phyloP scores from a whole-genome alignment of 208 protist genomes.

The Trypanosoma congolense region DNA sequence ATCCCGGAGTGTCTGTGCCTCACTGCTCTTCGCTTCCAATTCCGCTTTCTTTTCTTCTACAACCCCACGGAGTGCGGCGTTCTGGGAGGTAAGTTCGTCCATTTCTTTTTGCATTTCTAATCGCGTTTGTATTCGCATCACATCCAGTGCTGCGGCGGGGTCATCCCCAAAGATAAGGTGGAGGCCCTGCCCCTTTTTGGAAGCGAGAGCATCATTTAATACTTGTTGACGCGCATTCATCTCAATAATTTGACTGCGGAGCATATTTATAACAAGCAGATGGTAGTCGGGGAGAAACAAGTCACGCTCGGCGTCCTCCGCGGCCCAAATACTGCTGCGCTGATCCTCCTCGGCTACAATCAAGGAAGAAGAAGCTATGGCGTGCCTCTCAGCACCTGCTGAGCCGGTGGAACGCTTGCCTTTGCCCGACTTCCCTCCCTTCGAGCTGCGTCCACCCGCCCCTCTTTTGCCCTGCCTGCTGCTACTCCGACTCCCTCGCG shows the following conservation, averaged over 20 bases:
- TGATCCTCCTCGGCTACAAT: slow-evolving; percentile 32
- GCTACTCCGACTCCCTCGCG: not conserved
- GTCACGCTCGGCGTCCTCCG: slow-evolving; percentile 53
- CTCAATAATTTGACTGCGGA: slow-evolving; percentile 49
- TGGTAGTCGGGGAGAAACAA: slow-evolving; percentile 55
- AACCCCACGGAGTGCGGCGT: slow-evolving; percentile 39
- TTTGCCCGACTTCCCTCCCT: slow-evolving; percentile 2
- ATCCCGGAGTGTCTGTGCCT: slow-evolving; percentile 55
- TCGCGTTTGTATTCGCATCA: slow-evolving; percentile 34
- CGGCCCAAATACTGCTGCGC: slow-evolving; percentile 33
- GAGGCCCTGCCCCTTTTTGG: slow-evolving; percentile 34
- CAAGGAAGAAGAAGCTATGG: slow-evolving; percentile 18
- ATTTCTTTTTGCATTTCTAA: slow-evolving; percentile 45
- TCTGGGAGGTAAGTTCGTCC: slow-evolving; percentile 36
- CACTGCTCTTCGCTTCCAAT: slow-evolving; percentile 47
- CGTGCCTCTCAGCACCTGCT: slow-evolving; percentile 7
- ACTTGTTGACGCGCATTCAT: slow-evolving; percentile 54
- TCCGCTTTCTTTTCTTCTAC: slow-evolving; percentile 51
- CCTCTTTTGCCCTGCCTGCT: not conserved
- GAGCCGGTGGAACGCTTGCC: not conserved
- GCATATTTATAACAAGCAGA: slow-evolving; percentile 64
- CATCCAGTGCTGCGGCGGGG: slow-evolving; percentile 34
- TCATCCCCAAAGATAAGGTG: slow-evolving; percentile 23
- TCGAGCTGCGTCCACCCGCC: slow-evolving; percentile 2
- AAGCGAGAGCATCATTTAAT: slow-evolving; percentile 56